Evolutionary conservation across 148 eudicot genomes (phyloP).

Genomic region (Talinum fruticosum): DNA sequence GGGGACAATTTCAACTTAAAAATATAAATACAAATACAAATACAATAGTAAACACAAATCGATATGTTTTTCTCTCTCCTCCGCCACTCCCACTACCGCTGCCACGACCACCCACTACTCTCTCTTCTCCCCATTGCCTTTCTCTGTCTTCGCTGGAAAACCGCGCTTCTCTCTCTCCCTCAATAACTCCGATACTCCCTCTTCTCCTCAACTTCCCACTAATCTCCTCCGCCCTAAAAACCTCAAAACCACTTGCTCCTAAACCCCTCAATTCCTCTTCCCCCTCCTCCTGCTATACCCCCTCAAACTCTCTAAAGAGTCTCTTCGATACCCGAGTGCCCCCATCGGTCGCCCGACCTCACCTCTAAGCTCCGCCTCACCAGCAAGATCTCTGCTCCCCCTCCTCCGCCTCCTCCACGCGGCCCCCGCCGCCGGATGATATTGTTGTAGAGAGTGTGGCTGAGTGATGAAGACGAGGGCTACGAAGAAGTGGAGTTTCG

Average conservation of each 20-base stretch:
- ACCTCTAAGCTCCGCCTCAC: slow-evolving; percentile 69
- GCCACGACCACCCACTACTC: slow-evolving; percentile 29
- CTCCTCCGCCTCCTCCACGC: slow-evolving; percentile 47
- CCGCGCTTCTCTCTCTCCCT: slow-evolving; percentile 33
- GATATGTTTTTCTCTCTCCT: slow-evolving; percentile 39
- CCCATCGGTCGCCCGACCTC: slow-evolving; percentile 20
- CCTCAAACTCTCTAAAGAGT: slow-evolving; percentile 55
- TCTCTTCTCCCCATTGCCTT: slow-evolving; percentile 27
- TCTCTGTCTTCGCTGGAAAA: slow-evolving; percentile 33
- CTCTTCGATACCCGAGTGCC: slow-evolving; percentile 32
- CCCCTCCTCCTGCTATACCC: slow-evolving; percentile 26
- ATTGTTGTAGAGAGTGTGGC: background rate
- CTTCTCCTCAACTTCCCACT: slow-evolving; percentile 31
- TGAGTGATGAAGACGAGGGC: background rate
- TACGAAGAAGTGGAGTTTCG: slow-evolving; percentile 33
- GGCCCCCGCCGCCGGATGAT: slow-evolving; percentile 21
- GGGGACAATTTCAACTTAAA: too few relatives aligned
- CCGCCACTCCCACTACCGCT: slow-evolving; percentile 36
- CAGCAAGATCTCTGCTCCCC: slow-evolving; percentile 74
- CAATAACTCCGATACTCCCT: slow-evolving; percentile 31
- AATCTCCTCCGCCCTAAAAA: slow-evolving; percentile 62
- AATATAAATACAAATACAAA: too few relatives aligned
- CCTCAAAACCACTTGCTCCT: slow-evolving; percentile 27
- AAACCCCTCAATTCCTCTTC: slow-evolving; percentile 4
- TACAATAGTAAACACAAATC: too few relatives aligned